A percentile compares a stretch with the other conserved stretches of the same genome.
Conservation (phyloP, 176 grass and related monocot species). For the Dactylis glomerata region DNA sequence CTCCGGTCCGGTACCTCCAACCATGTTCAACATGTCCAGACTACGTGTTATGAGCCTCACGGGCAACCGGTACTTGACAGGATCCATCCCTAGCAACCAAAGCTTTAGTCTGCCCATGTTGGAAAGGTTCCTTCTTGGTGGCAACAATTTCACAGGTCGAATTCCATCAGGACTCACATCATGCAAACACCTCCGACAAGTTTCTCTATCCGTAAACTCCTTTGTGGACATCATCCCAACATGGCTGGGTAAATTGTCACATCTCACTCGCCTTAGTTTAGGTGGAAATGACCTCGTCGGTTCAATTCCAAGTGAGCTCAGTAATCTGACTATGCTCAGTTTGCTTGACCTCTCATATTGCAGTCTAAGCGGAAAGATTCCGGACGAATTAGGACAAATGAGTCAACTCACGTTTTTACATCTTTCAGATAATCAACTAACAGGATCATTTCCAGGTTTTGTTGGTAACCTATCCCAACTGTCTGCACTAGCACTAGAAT, state of each 20-base stretch:
- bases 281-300: neutral
- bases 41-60: neutral
- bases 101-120: neutral
- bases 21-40: neutral
- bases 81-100: neutral
- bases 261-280: neutral
- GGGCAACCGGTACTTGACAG: neutral
- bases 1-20: neutral
- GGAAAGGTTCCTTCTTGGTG: neutral
- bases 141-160: neutral
- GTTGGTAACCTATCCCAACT: neutral
- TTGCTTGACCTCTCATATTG: neutral
- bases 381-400: neutral
- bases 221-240: neutral
- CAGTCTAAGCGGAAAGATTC: neutral
- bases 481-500: neutral
- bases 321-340: neutral
- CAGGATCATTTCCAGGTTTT: neutral
- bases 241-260: neutral
- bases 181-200: neutral
- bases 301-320: neutral
- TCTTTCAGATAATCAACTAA: neutral
- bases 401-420: neutral
- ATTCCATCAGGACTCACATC: neutral
- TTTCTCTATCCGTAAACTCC: neutral